A percentile compares a stretch with the other conserved stretches of the same genome.
Evolutionary conservation across 1,284 basidiomycete genomes (phyloP).

Genomic region (Stygiomarasmius scandens): DNA sequence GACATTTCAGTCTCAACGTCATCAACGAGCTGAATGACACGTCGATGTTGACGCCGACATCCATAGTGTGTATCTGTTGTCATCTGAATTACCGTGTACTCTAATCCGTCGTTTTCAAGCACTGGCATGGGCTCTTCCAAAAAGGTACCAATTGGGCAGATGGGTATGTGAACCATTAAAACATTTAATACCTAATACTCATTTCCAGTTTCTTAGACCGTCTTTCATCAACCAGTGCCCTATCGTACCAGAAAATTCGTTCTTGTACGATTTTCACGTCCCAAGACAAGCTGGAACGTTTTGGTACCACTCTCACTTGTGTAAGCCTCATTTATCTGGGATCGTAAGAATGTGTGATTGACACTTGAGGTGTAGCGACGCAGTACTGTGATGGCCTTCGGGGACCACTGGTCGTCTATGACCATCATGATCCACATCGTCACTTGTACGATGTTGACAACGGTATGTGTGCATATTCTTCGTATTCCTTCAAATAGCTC

Average conservation of each 20-base stretch:
- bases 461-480: constrained; percentile 10
- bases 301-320: constrained; percentile 38
- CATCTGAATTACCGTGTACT: not conserved
- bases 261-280: constrained; percentile 26
- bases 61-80: constrained; percentile 27
- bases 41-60: constrained; percentile 33
- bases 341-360: not conserved
- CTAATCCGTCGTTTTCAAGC: constrained; percentile 23
- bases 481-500: not conserved
- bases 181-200: not conserved
- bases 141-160: constrained; percentile 34
- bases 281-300: constrained; percentile 27
- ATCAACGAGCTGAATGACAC: constrained; percentile 34
- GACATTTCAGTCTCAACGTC: constrained; percentile 27
- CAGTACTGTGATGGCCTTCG: constrained; percentile 3
- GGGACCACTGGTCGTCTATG: constrained; percentile 4
- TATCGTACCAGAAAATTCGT: constrained; percentile 23
- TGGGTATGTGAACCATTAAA: constrained; percentile 32
- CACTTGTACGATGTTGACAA: constrained; percentile 26
- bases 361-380: constrained; percentile 17
- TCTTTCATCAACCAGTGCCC: constrained; percentile 37
- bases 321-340: constrained; percentile 13
- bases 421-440: constrained; percentile 27
- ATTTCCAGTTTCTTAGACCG: constrained; percentile 10
- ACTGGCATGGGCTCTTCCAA: constrained; percentile 37